Percentiles rank a stretch among this genome's conserved stretches.
phyloP scores from a whole-genome alignment of 2,329 filamentous ascomycete genomes.

The Sclerotinia nivalis region DNA sequence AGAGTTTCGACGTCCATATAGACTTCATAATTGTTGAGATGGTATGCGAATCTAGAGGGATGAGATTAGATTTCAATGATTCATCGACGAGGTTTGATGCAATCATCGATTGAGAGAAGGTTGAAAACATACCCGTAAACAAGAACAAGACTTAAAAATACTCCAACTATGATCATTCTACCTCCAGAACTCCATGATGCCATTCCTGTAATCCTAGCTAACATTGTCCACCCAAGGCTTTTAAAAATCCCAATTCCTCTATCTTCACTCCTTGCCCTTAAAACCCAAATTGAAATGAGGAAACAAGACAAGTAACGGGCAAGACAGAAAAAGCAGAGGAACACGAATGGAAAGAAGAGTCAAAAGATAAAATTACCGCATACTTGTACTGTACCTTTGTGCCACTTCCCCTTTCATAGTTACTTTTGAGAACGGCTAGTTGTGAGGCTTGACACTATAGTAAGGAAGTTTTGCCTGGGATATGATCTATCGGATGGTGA shows the following conservation, averaged over 20 bases:
- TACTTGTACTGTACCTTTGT: not conserved
- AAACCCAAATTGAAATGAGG: not conserved
- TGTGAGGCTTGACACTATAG: not conserved
- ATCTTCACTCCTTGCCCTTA: not conserved
- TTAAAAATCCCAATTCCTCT: not conserved
- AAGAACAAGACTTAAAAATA: conserved; percentile 9
- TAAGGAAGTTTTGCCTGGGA: not conserved
- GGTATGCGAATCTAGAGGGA: conserved; percentile 4
- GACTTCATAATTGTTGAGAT: not conserved
- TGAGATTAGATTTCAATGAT: not conserved
- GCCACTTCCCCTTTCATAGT: not conserved
- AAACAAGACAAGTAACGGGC: not conserved
- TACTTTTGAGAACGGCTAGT: not conserved
- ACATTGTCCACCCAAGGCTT: not conserved
- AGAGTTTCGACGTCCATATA: not conserved
- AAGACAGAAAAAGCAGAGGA: not conserved
- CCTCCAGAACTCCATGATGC: not conserved
- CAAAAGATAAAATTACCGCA: not conserved
- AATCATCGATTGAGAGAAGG: too few relatives aligned
- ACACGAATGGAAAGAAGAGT: not conserved
- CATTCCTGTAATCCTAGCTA: not conserved
- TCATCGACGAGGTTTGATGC: too few relatives aligned
- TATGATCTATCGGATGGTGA: not conserved
- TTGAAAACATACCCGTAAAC: conserved; percentile 16
- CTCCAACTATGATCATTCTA: conserved; percentile 3